Percentiles rank a stretch among this genome's conserved stretches.
Evolutionary conservation across 164 flowering plant species (phyloP).

Genomic region (Stephania yunnanensis): DNA sequence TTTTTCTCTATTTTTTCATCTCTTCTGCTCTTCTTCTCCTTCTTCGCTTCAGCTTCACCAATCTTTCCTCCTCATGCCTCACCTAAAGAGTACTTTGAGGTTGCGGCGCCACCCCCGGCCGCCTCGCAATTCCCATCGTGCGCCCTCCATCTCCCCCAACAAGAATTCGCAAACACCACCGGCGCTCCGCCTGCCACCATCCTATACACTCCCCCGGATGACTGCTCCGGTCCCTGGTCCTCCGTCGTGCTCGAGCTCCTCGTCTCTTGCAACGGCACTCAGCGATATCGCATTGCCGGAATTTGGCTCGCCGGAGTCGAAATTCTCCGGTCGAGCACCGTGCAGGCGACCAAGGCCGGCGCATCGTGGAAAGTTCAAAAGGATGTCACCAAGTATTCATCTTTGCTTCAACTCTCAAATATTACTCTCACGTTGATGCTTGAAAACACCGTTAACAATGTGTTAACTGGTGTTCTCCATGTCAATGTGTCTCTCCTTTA

Average conservation of each 20-base stretch:
- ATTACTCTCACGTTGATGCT: constrained; percentile 65
- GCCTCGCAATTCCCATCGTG: constrained; percentile 44
- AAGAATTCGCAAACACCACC: constrained; percentile 60
- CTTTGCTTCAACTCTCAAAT: constrained; percentile 34
- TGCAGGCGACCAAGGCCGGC: constrained; percentile 64
- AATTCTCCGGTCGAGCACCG: constrained; percentile 86
- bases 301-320: constrained; percentile 81
- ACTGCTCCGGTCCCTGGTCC: constrained; percentile 56
- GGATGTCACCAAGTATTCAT: constrained; percentile 68
- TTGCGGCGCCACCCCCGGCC: constrained; percentile 44
- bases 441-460: constrained; percentile 65
- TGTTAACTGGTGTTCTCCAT: constrained; percentile 58
- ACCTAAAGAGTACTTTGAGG: constrained; percentile 31
- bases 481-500: constrained; percentile 47
- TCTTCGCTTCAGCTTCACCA: constrained; percentile 15
- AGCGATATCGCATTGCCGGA: constrained; percentile 75
- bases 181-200: constrained; percentile 45
- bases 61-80: background rate
- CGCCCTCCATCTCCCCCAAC: constrained; percentile 37
- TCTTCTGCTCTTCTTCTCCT: constrained; percentile 2
- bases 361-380: constrained; percentile 69
- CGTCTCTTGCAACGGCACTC: constrained; percentile 49
- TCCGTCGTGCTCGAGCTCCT: constrained; percentile 42
- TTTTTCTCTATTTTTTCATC: background rate
- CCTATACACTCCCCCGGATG: constrained; percentile 49